Conservation (phyloP, 1,284 basidiomycete genomes). For the Neonothopanus nambi region DNA sequence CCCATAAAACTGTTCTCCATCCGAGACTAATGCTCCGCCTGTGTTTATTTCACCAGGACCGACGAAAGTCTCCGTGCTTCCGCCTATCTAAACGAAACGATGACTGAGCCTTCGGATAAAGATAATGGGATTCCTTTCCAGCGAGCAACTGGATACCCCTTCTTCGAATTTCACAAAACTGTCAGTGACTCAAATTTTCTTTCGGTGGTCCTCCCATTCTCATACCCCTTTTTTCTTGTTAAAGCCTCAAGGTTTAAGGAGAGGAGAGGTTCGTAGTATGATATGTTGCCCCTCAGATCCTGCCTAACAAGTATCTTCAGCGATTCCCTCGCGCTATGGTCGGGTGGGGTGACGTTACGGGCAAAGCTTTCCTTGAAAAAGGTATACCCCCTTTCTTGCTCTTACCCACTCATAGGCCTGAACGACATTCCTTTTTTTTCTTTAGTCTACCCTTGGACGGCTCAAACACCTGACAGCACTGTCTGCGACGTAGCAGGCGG, state of each 20-base stretch:
- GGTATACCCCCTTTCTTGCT: neutral
- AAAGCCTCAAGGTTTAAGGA: slow-evolving; percentile 5
- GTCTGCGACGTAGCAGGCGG: slow-evolving; percentile 53
- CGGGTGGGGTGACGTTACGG: slow-evolving; percentile 25
- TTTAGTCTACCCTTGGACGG: slow-evolving; percentile 45
- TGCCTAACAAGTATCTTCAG: neutral
- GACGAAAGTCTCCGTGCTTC: slow-evolving; percentile 20
- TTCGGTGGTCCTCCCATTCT: neutral
- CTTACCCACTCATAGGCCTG: neutral
- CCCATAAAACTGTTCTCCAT: neutral
- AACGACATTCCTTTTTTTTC: too few relatives aligned
- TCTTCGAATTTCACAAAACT: slow-evolving; percentile 11
- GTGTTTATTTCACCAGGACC: slow-evolving; percentile 15
- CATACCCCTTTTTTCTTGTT: neutral
- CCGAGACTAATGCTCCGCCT: neutral
- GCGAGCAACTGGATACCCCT: slow-evolving; percentile 9
- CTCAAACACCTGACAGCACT: slow-evolving; percentile 31
- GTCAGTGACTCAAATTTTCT: neutral
- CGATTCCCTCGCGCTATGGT: slow-evolving; percentile 30
- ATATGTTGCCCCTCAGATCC: neutral
- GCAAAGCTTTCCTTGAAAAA: slow-evolving; percentile 8
- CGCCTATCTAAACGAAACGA: slow-evolving; percentile 13
- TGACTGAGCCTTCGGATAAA: neutral
- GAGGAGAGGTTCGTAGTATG: neutral
- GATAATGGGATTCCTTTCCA: slow-evolving; percentile 13